Conservation (phyloP, 2,329 filamentous ascomycete genomes). For the Alternaria ethzedia region DNA sequence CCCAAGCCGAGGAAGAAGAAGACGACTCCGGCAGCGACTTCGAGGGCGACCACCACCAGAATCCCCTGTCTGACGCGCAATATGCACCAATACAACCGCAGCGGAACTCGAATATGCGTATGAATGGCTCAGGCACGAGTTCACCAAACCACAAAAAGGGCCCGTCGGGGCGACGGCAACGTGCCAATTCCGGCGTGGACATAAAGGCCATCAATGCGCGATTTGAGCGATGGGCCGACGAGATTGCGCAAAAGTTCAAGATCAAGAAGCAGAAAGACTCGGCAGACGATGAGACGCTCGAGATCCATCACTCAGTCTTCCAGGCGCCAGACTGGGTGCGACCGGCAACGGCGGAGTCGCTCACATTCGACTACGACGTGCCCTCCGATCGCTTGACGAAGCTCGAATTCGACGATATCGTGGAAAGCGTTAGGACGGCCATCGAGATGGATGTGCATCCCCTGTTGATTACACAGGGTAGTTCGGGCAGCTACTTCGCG, state of each 20-base stretch:
- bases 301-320: constrained; percentile 98
- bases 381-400: constrained; percentile 73
- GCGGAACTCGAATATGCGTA: constrained; percentile 53
- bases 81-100: constrained; percentile 58
- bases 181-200: constrained; percentile 89
- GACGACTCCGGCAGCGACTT: constrained; percentile 48
- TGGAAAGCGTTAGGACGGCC: constrained; percentile 87
- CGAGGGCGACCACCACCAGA: constrained; percentile 49
- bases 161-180: constrained; percentile 54
- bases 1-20: constrained; percentile 60
- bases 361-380: constrained; percentile 64
- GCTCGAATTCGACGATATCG: constrained; percentile 82
- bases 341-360: constrained; percentile 75
- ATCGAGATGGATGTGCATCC: constrained; percentile 93
- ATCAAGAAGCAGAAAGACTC: constrained; percentile 77
- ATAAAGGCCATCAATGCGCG: constrained; percentile 98
- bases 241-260: constrained; percentile 97
- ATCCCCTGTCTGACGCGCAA: constrained; percentile 46
- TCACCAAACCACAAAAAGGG: constrained; percentile 41
- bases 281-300: constrained; percentile 78
- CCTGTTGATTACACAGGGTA: constrained; percentile 95
- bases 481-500: constrained; percentile 97
- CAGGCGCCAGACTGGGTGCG: constrained; percentile 87
- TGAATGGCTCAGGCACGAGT: constrained; percentile 40
- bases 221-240: constrained; percentile 94